Base-by-base conservation (phyloP, 768 basidiomycete genomes). In the Xanthoconium stramineum region DNA sequence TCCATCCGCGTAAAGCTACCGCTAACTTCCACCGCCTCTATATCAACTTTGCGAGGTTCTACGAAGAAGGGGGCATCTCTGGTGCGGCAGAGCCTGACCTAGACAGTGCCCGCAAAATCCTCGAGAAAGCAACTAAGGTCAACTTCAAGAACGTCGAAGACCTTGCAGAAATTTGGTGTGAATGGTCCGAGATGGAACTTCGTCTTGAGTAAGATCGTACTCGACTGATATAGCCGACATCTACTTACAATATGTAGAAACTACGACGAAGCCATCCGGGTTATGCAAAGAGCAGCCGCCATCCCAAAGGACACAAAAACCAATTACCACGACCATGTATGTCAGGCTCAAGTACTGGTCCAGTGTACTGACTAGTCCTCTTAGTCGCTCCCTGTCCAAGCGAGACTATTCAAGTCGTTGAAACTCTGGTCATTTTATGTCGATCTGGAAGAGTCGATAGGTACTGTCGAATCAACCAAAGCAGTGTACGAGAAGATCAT, bases 351-450 rank as follows among this genome's bases (percentile, higher is more conserved):
- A 17, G 39, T 37, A 43, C 42, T 32, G 37, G 11, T 53, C 17
- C 37, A 46, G 43, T 19, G 28, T 56, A 36, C 60, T 70, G 52
- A 68, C 57, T 28, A 37, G 29, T 53, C 28, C 15, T 39, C 52
- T 40, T 61, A 97, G 93, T 75, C 87, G 3, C 78, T 98, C 24
- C 78, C 94, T 17, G 89, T 88, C 1, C 97, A 98, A 78, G 78
- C 83, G 5, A 86, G 97, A 24, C 75, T 99, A 44, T 98, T 99
- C 83, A 99, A 99, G 68, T 97, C 94, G 0, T 76, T 99, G 55
- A 99, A 99, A 71, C 81, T 99, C 1, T 99, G 97, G 97, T 97
- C 95, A 0, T 98, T 97, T 77, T 98, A 96, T 68, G 89, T 96
- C 62, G 97, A 99, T 66, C 80, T 98, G 17, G 95, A 98, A 71